Conservation (phyloP, 345 rosid species). For the Linum usitatissimum region DNA sequence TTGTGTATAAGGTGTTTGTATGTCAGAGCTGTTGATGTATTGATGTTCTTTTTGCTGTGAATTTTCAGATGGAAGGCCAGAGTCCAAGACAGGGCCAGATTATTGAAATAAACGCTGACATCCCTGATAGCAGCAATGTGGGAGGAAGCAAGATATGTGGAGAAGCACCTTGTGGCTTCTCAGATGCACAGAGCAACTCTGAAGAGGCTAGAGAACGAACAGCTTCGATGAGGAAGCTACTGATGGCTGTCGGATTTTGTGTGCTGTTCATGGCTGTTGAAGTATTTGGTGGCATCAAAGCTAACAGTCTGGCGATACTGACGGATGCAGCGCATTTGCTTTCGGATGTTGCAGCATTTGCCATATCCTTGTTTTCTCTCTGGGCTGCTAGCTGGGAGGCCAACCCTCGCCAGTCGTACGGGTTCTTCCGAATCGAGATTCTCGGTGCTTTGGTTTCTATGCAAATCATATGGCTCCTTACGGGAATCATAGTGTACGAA, state of each 20-base stretch:
- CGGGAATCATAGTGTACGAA: slow-evolving; percentile 22
- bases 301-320: slow-evolving; percentile 19
- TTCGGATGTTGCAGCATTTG: slow-evolving; percentile 25
- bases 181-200: slow-evolving; percentile 11
- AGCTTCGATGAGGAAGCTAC: slow-evolving; percentile 20
- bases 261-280: slow-evolving; percentile 16
- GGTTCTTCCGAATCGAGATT: slow-evolving; percentile 21
- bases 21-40: background rate
- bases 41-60: background rate
- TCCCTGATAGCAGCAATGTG: slow-evolving; percentile 6
- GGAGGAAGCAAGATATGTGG: slow-evolving; percentile 14
- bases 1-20: background rate
- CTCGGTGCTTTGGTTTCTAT: slow-evolving; percentile 20
- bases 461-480: slow-evolving; percentile 24
- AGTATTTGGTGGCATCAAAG: slow-evolving; percentile 18
- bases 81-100: slow-evolving; percentile 7
- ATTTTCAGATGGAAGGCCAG: slow-evolving; percentile 15
- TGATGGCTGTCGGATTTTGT: slow-evolving; percentile 11
- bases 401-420: slow-evolving; percentile 18
- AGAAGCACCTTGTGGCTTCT: slow-evolving; percentile 22
- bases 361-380: slow-evolving; percentile 22
- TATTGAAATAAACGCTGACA: slow-evolving; percentile 10
- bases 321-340: slow-evolving; percentile 23
- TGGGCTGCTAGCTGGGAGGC: slow-evolving; percentile 30
- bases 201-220: slow-evolving; percentile 19